Percentiles rank a stretch among this genome's conserved stretches.
Evolutionary conservation across 1,284 basidiomycete species (phyloP).

Genomic region (Stereum hirsutum): DNA sequence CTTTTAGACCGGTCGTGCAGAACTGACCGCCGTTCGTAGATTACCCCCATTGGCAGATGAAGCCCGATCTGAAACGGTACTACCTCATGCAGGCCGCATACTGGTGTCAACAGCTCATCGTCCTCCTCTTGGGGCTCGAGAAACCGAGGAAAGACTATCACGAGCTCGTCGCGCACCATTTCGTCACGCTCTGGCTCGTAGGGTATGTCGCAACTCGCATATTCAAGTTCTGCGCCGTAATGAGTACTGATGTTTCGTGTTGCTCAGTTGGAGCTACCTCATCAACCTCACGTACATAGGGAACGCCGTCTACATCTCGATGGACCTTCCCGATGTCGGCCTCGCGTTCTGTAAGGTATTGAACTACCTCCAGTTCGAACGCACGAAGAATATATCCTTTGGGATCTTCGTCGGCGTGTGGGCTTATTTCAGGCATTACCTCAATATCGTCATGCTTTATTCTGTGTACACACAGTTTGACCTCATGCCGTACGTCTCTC

Average conservation of each 20-base stretch:
- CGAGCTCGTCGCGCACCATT: conserved; percentile 83
- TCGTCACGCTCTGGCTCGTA: conserved; percentile 94
- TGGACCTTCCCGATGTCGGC: conserved; percentile 92
- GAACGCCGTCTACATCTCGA: conserved; percentile 89
- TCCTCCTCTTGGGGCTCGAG: conserved; percentile 80
- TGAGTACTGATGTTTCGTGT: conserved; percentile 3
- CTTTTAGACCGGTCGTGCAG: too few relatives aligned
- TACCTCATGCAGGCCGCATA: conserved; percentile 88
- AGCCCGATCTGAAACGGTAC: conserved; percentile 79
- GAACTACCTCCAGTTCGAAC: conserved; percentile 75
- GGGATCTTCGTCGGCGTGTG: conserved; percentile 66
- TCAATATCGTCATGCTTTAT: conserved; percentile 83
- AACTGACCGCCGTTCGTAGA: conserved; percentile 30
- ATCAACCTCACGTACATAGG: conserved; percentile 84
- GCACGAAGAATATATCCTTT: conserved; percentile 59
- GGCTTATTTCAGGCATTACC: conserved; percentile 95
- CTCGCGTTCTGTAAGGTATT: conserved; percentile 80
- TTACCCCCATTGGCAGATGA: conserved; percentile 89
- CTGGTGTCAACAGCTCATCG: conserved; percentile 91
- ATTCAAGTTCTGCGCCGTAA: neutral
- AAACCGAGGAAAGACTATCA: conserved; percentile 90
- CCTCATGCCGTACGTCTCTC: conserved; percentile 75
- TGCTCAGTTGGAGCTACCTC: conserved; percentile 72
- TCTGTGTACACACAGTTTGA: conserved; percentile 83
- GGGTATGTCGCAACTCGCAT: conserved; percentile 36